phyloP scores from a whole-genome alignment of 208 protist species.

The Crithidia fasciculata region DNA sequence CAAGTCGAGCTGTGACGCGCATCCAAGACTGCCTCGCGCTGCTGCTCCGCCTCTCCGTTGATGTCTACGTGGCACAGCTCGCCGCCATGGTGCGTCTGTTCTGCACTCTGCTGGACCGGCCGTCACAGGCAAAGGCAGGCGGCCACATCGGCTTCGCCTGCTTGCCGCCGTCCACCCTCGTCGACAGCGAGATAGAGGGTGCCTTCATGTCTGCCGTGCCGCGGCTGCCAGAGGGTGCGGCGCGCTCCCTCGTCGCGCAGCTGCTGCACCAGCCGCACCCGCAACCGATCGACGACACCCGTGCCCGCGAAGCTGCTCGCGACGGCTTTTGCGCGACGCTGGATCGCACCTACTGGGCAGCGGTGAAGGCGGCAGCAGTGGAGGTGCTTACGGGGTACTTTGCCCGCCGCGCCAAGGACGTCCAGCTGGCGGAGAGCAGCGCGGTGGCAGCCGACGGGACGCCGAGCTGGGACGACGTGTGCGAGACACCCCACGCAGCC shows the following conservation, averaged over 20 bases:
- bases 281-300: background rate
- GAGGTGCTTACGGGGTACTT: constrained; percentile 12
- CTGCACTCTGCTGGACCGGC: constrained; percentile 9
- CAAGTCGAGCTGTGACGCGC: background rate
- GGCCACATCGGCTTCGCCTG: too few relatives aligned
- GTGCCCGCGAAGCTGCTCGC: background rate
- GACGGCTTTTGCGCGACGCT: constrained; percentile 2
- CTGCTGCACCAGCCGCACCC: background rate
- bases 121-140: background rate
- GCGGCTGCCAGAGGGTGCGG: constrained; percentile 15
- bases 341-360: constrained; percentile 19
- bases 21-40: constrained; percentile 32
- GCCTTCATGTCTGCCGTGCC: constrained; percentile 7
- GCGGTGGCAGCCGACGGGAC: background rate
- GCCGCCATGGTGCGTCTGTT: constrained; percentile 20
- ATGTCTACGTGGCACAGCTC: constrained; percentile 26
- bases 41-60: constrained; percentile 32
- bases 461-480: background rate
- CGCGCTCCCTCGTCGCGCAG: constrained; percentile 8
- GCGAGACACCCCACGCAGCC: background rate
- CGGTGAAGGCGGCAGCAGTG: constrained; percentile 10
- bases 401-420: constrained; percentile 14
- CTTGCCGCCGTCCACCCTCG: background rate
- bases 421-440: background rate
- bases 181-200: background rate